Percentiles rank a stretch among this genome's conserved stretches.
phyloP scores from a whole-genome alignment of 495 filamentous ascomycete species.

The Annulohypoxylon bovei region DNA sequence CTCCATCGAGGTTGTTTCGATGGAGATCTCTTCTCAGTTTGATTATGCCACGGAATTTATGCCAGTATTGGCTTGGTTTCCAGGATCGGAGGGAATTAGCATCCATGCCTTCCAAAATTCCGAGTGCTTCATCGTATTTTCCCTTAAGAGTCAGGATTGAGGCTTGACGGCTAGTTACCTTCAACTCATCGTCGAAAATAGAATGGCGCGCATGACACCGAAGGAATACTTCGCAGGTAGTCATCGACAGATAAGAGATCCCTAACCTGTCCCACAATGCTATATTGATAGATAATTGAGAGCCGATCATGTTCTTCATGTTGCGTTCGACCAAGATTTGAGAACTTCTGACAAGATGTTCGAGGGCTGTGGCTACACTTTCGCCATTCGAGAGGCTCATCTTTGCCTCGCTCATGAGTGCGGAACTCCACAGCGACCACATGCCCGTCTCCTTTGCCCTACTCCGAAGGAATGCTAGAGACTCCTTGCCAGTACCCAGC shows the following conservation, averaged over 20 bases:
- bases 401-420: conserved; percentile 87
- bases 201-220: conserved; percentile 72
- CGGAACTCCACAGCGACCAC: conserved; percentile 86
- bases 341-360: conserved; percentile 81
- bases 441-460: conserved; percentile 90
- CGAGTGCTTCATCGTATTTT: conserved; percentile 74
- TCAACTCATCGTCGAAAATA: conserved; percentile 81
- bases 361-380: conserved; percentile 77
- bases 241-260: conserved; percentile 68
- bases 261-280: conserved; percentile 82
- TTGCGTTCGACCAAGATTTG: conserved; percentile 82
- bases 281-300: conserved; percentile 75
- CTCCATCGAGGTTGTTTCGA: conserved; percentile 73
- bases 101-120: conserved; percentile 70
- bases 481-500: conserved; percentile 82
- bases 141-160: conserved; percentile 63
- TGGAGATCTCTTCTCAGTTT: conserved; percentile 76
- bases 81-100: conserved; percentile 74
- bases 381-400: conserved; percentile 79
- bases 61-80: conserved; percentile 83
- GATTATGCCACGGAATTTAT: conserved; percentile 74
- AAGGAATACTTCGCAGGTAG: conserved; percentile 79
- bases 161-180: conserved; percentile 61
- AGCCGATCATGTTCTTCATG: conserved; percentile 74
- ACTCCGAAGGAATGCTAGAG: conserved; percentile 81